Percentiles rank a stretch among this genome's conserved stretches.
Evolutionary conservation across 352 stramenopile species (phyloP).

Genomic region (Globisporangium viniferum): DNA sequence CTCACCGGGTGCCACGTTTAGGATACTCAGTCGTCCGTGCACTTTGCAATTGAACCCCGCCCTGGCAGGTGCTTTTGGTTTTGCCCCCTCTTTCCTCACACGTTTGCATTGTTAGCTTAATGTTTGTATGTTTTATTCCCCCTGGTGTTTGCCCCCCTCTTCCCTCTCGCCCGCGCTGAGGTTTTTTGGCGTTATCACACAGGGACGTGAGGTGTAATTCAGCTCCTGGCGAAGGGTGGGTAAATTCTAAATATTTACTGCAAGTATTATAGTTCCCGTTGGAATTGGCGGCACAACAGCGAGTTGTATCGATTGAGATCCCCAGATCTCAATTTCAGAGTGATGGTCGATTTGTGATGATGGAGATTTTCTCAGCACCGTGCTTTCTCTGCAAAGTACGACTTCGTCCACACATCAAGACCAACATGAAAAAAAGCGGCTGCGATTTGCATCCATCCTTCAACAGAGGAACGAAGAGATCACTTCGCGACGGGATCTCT

Average conservation of each 20-base stretch:
- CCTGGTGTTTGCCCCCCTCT: background rate
- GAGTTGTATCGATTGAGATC: background rate
- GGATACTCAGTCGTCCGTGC: constrained; percentile 11
- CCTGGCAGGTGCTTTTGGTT: background rate
- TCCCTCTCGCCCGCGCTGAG: background rate
- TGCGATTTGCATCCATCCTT: background rate
- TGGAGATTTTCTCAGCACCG: background rate
- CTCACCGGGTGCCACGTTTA: constrained; percentile 18
- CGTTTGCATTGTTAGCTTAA: background rate
- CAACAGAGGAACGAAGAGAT: constrained; percentile 3
- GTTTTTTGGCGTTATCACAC: background rate
- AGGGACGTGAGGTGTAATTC: background rate
- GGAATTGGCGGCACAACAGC: background rate
- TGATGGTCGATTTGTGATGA: background rate
- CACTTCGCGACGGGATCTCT: background rate
- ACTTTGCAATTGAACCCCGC: background rate
- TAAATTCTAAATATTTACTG: background rate
- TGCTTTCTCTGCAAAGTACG: background rate
- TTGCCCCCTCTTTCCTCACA: background rate
- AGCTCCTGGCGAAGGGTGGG: background rate
- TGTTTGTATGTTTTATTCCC: background rate
- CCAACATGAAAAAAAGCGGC: background rate
- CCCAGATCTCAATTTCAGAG: background rate
- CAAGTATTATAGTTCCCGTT: background rate
- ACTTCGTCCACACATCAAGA: constrained; percentile 3